A percentile compares a stretch with the other conserved stretches of the same genome.
Conservation (phyloP, 1,284 basidiomycete genomes). For the Ganoderma leucocontextum region DNA sequence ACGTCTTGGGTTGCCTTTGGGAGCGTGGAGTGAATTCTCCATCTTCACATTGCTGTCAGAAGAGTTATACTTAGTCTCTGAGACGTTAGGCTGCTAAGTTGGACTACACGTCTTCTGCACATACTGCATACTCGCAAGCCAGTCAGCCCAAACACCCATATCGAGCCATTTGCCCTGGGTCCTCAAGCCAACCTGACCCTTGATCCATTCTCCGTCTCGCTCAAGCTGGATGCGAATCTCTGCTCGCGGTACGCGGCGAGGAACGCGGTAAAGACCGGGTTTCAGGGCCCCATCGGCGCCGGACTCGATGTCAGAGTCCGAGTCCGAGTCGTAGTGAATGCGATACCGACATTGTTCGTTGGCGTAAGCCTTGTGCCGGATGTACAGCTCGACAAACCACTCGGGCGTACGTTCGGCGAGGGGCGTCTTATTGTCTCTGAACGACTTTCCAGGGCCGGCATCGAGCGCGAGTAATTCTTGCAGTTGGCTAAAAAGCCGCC, state of each 20-base stretch:
- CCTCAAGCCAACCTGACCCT: conserved; percentile 43
- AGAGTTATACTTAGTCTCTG: not conserved
- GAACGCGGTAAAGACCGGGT: conserved; percentile 28
- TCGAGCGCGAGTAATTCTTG: conserved; percentile 44
- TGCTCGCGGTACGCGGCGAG: conserved; percentile 52
- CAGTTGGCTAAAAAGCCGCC: conserved; percentile 35
- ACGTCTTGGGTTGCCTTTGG: not conserved
- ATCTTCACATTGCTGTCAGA: conserved; percentile 21
- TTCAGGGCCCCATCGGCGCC: conserved; percentile 13
- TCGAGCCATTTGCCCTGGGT: conserved; percentile 29
- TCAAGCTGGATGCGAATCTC: conserved; percentile 56
- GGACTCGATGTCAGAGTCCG: conserved; percentile 46
- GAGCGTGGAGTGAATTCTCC: conserved; percentile 2
- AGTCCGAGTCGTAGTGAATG: conserved; percentile 37
- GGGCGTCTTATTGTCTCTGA: conserved; percentile 32
- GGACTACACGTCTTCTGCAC: not conserved
- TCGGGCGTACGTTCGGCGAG: conserved; percentile 51
- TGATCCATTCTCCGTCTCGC: conserved; percentile 59
- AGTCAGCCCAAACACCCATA: conserved; percentile 52
- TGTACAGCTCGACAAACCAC: conserved; percentile 53
- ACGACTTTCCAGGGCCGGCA: conserved; percentile 26
- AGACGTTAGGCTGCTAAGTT: not conserved
- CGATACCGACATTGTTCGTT: conserved; percentile 43
- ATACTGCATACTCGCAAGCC: conserved; percentile 35
- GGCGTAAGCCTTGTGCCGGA: conserved; percentile 41